Conservation (phyloP, 768 basidiomycete genomes). For the Rickenella mellea region DNA sequence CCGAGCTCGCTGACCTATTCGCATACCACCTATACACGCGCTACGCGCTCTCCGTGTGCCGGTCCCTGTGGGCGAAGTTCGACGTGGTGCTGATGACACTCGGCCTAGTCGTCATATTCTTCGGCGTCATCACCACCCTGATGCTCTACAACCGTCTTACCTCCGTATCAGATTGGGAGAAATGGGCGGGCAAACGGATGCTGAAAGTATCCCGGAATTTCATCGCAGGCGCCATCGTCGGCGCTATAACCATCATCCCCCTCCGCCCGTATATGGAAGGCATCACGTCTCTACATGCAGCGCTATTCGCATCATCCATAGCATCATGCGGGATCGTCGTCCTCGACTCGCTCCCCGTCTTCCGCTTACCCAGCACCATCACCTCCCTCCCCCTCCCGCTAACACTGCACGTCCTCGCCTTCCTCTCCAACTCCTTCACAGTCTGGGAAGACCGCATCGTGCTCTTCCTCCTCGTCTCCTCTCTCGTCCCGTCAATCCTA, state of each 20-base stretch:
- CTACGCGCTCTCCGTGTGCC: constrained; percentile 58
- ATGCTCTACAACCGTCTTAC: constrained; percentile 43
- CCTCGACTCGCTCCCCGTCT: constrained; percentile 27
- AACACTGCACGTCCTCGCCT: constrained; percentile 61
- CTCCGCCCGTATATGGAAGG: constrained; percentile 30
- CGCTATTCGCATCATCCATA: constrained; percentile 39
- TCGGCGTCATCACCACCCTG: constrained; percentile 47
- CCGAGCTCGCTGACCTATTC: constrained; percentile 8
- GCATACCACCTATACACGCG: constrained; percentile 42
- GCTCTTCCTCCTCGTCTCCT: constrained; percentile 63
- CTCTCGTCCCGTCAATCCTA: constrained; percentile 49
- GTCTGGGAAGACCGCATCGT: constrained; percentile 91
- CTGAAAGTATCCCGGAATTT: constrained; percentile 17
- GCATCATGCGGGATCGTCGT: constrained; percentile 37
- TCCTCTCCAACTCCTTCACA: constrained; percentile 93
- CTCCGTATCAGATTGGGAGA: constrained; percentile 29
- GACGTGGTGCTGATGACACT: constrained; percentile 66
- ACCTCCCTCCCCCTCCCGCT: constrained; percentile 36
- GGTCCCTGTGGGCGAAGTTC: constrained; percentile 93
- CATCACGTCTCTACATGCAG: constrained; percentile 39
- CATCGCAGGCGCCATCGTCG: constrained; percentile 15
- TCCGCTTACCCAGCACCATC: constrained; percentile 18
- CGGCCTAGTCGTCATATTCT: constrained; percentile 54
- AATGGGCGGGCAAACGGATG: constrained; percentile 28
- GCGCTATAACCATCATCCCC: constrained; percentile 21